Base-by-base conservation (phyloP, 202 grass and related monocot species). In the Eragrostis tef region DNA sequence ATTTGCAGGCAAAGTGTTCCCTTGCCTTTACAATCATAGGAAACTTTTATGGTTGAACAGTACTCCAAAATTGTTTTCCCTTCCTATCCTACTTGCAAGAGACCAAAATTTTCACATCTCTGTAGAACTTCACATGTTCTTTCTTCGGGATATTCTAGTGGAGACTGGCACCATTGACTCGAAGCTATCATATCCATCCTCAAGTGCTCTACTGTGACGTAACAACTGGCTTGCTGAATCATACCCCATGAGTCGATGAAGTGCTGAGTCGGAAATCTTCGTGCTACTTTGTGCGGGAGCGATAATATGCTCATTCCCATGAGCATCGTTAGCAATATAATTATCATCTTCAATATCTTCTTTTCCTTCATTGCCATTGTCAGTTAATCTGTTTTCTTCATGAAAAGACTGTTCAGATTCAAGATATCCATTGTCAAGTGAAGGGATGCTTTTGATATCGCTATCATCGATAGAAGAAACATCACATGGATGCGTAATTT, bases 221-320 rank as follows among this genome's bases (percentile, higher is more conserved):
- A 99, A 75, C 67, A 99, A 85, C 44, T 99, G 93, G 13, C 85
- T 96, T 39, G 97, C 97, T 60, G 93, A 99, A 84, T 89, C 86
- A 81, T 99, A 96, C 41, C 97, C 97, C 97, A 99, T 93, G 49
- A 99, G 89, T 52, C 79, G 79, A 82, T 99, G 97, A 81, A 99
- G 93, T 46, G 88, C 67, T 0, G 81, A 87, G 51, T 89, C 84
- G 29, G 88, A 53, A 4, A 70, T 59, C 60, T 91, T 83, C 63
- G 78, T 63, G 26, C 82, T 70, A 74, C 83, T 87, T 34, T 75
- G 47, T 21, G n/a, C n/a, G n/a, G n/a, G n/a, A n/a, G n/a, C n/a
- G n/a, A n/a, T n/a, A n/a, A n/a, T n/a, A n/a, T n/a, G n/a, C n/a
- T n/a, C n/a, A n/a, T n/a, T n/a, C n/a, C n/a, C n/a, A n/a, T n/a